Evolutionary conservation across 1,139 yeast species (phyloP), one percentile per base, ranked within the genome.

Genomic region (Suhomyces bokatorum): DNA sequence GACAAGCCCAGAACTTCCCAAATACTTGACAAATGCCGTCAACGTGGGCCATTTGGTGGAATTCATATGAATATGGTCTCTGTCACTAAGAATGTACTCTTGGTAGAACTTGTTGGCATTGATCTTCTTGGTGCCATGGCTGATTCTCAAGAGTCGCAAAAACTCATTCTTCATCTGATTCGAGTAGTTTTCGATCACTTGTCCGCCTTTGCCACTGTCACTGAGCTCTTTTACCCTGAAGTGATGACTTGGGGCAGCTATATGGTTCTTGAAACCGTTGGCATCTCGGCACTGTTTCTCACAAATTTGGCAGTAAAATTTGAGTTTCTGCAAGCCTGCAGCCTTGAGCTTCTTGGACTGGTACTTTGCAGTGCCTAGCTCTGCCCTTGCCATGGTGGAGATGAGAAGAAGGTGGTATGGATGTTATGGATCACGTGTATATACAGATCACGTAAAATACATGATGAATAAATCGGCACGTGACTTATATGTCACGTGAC

Each of bases 201-300:
- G 54, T 3, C 59, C 58, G 1, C 74, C 65, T 12, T 52, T 64
- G 1, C 81, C 75, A 14, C 67, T 65, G 14, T 77, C 70, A 43
- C 67, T 62, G 7, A 63, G 45, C 40, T 57, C 71, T 70, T 62
- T 51, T 42, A 51, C 77, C 45, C 79, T 79, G 26, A 80, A 77
- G 40, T 78, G 67, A 62, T 93, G 99, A 1, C 87, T 76, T 35
- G 88, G 90, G 13, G 96, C 84, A 50, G 77, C 75, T 15, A 85
- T 73, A 63, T 93, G 99, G 60, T 93, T 87, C 59, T 86, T 85
- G 69, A 87, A 93, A 29, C 99, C 99, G 65, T 93, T 93, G 51
- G 87, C 93, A 62, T 95, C 99, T 44, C 98, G 73, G 62, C 98
- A 91, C 66, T 93, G 99, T 59, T 91, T 89, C 58, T 77, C 80